Evolutionary conservation across 2,329 filamentous ascomycete species (phyloP).

Genomic region (Scedosporium dehoogii): DNA sequence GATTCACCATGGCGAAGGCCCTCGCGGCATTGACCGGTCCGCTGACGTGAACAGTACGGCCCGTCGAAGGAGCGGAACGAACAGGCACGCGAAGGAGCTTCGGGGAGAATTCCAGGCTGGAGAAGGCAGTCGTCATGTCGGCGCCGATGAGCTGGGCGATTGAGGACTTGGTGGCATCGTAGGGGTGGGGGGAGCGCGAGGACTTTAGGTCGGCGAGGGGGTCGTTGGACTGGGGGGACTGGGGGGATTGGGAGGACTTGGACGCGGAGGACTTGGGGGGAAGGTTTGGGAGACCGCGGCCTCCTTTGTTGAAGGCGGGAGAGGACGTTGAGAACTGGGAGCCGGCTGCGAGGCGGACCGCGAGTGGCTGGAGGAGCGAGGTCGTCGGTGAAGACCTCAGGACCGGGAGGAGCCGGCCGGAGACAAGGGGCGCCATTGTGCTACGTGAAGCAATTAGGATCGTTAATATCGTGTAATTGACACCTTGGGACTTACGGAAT

Average conservation of each 20-base stretch:
- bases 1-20: slow-evolving; percentile 32
- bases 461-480: not conserved
- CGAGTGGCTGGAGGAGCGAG: not conserved
- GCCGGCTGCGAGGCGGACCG: not conserved
- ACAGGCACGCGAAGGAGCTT: slow-evolving; percentile 19
- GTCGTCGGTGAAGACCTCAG: not conserved
- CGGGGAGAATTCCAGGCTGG: slow-evolving; percentile 17
- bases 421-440: slow-evolving; percentile 1
- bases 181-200: not conserved
- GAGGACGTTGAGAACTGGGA: slow-evolving; percentile 5
- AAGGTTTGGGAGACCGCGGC: slow-evolving; percentile 7
- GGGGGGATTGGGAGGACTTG: slow-evolving; percentile 3
- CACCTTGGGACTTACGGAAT: not conserved
- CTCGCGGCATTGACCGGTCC: slow-evolving; percentile 33
- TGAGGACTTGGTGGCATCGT: slow-evolving; percentile 8
- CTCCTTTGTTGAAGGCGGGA: not conserved
- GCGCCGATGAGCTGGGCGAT: slow-evolving; percentile 12
- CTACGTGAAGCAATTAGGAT: slow-evolving; percentile 1
- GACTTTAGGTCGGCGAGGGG: not conserved
- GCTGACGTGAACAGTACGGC: slow-evolving; percentile 32
- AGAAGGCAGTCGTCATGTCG: slow-evolving; percentile 26
- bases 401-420: not conserved
- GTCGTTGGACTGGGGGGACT: not conserved
- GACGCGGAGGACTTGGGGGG: not conserved
- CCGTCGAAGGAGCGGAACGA: slow-evolving; percentile 30